Base-by-base conservation (phyloP, 371 early-diverging fungal species). In the Mycotypha africana region DNA sequence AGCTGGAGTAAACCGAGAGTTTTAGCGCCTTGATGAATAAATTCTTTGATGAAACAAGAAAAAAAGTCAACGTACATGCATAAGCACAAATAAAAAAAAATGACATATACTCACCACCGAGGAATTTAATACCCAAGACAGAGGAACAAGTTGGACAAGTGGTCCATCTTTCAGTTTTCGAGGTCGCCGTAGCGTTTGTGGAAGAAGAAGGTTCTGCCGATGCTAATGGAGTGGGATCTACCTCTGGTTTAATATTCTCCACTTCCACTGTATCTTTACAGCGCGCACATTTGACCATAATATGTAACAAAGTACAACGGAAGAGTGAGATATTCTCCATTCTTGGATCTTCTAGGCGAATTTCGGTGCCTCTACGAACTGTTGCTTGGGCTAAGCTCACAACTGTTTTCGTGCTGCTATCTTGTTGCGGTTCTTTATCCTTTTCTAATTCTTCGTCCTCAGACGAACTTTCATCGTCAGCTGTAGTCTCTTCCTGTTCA, bases 1-100 rank as follows among this genome's bases (percentile, higher is more conserved):
- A 84, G 55, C 49, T 93, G 91, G 16, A 93, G 49, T 41, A 76
- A 81, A 6, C 94, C 94, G 1, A 91, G 44, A 0, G 78, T 64
- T 9, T 55, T 51, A 0, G 78, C 73, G 17, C 63, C 67, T 23
- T 65, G 58, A 50, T 85, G 83, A 38, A 86, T 58, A 38, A 80
- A 67, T 30, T 79, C 82, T 39, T 28, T 8, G 28, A 8, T 28
- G 5, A 8, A 28, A 28, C 5, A 28, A 28, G 11, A 28, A 28
- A 28, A 28, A 5, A 8, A 28, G 5, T 28, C 5, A 8, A 28
- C 28, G 11, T 28, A 28, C 28, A 28, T 8, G 28, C 11, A 28
- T 28, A 28, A 8, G 28, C 11, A n/a, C n/a, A n/a, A n/a, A n/a
- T n/a, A n/a, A 32, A 35, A 32, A 4, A 2, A 24, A 8, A 15